Conservation (phyloP, 208 protist genomes). For the Tritrichomonas musculus region DNA sequence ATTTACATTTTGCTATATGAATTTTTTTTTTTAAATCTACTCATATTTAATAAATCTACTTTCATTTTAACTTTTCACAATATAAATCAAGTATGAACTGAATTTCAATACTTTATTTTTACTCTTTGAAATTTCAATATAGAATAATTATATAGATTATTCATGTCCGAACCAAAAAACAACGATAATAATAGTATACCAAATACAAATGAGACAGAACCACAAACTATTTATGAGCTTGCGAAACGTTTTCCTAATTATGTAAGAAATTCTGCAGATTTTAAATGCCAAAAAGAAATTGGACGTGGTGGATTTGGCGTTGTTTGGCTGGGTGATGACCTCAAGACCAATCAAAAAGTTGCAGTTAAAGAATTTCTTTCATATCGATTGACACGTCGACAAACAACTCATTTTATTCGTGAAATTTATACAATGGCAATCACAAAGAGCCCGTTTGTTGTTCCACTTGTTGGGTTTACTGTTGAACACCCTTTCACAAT, state of each 20-base stretch:
- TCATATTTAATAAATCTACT: no score
- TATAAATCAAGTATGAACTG: no score
- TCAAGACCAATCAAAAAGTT: neutral
- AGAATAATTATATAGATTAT: no score
- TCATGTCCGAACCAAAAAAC: no score
- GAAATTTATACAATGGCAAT: neutral
- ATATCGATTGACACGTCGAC: neutral
- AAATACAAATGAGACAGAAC: no score
- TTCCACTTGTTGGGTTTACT: neutral
- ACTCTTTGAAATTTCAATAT: no score
- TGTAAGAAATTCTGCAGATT: neutral
- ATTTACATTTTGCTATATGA: no score
- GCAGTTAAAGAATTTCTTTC: conserved; percentile 2
- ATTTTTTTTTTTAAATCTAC: no score
- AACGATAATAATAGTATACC: no score
- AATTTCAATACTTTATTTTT: no score
- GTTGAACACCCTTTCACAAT: neutral
- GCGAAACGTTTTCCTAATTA: neutral
- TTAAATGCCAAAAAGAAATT: neutral
- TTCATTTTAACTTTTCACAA: no score
- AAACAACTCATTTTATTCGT: neutral
- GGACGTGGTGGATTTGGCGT: neutral
- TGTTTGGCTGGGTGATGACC: neutral
- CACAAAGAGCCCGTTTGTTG: neutral
- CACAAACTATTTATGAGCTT: neutral